These are phyloP conservation scores for Cryptococcus deneoformans DNA, from an alignment of 1,284 basidiomycete species.

Conservation along the genomic window DNA sequence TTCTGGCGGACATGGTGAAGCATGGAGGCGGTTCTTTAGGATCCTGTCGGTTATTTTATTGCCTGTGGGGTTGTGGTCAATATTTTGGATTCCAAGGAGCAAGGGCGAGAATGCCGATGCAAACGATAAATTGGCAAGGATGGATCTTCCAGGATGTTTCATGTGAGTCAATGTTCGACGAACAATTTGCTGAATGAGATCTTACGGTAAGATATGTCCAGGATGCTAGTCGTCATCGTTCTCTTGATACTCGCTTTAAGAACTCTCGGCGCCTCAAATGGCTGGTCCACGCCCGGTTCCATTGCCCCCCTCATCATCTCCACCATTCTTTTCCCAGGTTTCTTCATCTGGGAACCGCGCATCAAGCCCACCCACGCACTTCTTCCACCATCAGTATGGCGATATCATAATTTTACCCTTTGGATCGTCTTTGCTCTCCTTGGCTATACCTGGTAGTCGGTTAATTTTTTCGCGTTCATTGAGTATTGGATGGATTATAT, in stretches of 20 bases:
- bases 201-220: slow-evolving; percentile 1
- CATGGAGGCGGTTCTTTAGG: slow-evolving; percentile 43
- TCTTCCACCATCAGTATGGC: slow-evolving; percentile 39
- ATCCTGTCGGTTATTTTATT: slow-evolving; percentile 34
- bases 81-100: slow-evolving; percentile 19
- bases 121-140: slow-evolving; percentile 19
- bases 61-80: slow-evolving; percentile 14
- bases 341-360: slow-evolving; percentile 27
- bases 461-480: slow-evolving; percentile 10
- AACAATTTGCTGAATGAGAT: not conserved
- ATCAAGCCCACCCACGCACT: slow-evolving; percentile 36
- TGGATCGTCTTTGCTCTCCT: slow-evolving; percentile 35
- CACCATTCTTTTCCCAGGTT: slow-evolving; percentile 24
- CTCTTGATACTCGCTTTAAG: slow-evolving; percentile 31
- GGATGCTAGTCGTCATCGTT: slow-evolving; percentile 24
- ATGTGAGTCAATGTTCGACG: slow-evolving; percentile 2
- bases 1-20: slow-evolving; percentile 30
- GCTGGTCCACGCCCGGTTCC: slow-evolving; percentile 24
- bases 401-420: slow-evolving; percentile 41
- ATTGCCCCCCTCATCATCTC: slow-evolving; percentile 33
- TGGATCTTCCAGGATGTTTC: slow-evolving; percentile 28
- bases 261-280: slow-evolving; percentile 31
- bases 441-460: slow-evolving; percentile 34
- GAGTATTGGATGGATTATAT: slow-evolving; percentile 10
- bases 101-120: slow-evolving; percentile 10